phyloP scores from a whole-genome alignment of 495 filamentous ascomycete species.

The Talaromyces stipitatus region DNA sequence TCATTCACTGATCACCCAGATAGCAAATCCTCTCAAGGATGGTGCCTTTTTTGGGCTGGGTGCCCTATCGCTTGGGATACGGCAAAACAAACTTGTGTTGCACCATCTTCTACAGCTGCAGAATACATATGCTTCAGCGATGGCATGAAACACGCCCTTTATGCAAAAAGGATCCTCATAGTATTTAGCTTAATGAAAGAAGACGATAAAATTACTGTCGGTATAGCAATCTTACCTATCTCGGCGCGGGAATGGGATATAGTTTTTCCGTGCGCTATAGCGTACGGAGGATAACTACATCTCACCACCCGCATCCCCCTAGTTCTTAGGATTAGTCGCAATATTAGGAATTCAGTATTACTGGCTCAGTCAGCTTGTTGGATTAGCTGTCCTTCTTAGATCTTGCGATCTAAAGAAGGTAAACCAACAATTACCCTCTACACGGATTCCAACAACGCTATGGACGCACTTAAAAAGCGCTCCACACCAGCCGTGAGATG shows the following conservation, averaged over 20 bases:
- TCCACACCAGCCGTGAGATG: neutral
- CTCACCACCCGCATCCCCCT: too few relatives aligned
- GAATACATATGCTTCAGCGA: slow-evolving; percentile 1
- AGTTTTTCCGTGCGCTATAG: too few relatives aligned
- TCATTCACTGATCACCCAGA: neutral
- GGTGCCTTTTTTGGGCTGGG: neutral
- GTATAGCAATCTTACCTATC: neutral
- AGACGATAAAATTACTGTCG: neutral
- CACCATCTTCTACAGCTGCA: neutral
- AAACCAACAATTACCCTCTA: too few relatives aligned
- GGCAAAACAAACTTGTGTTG: neutral
- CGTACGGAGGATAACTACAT: too few relatives aligned
- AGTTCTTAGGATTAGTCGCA: too few relatives aligned
- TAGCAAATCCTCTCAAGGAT: neutral
- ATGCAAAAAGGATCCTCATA: neutral
- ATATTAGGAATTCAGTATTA: too few relatives aligned
- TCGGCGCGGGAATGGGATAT: too few relatives aligned
- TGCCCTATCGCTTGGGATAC: neutral
- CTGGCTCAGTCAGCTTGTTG: too few relatives aligned
- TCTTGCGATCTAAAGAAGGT: too few relatives aligned
- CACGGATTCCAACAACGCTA: too few relatives aligned
- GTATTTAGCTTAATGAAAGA: neutral
- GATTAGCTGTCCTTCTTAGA: too few relatives aligned
- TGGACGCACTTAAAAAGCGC: neutral
- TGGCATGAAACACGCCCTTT: neutral